Evolutionary conservation across 371 early-diverging fungal genomes (phyloP), one percentile per base, ranked within the genome.

Genomic region (Circinella umbellata): DNA sequence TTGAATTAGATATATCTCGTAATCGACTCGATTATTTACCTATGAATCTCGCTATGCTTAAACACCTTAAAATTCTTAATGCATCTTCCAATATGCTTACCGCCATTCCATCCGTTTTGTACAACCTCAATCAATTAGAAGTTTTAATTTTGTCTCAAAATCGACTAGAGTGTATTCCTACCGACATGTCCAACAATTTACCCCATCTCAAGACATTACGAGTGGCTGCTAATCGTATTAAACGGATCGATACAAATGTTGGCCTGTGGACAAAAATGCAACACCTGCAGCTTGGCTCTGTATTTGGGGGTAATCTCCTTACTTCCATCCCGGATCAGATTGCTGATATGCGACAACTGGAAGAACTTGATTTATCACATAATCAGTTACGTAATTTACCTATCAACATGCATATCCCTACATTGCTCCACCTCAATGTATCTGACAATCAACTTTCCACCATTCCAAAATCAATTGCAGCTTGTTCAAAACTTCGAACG

Each of bases 1-100:
- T 85, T 0, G 88, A 88, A 64, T 73, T 91, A 15, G 89, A 90
- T 65, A 78, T 91, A 11, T 87, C 89, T 8, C 79, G 86, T 34
- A 90, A 90, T 63, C 73, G 77, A 8, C 72, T 90, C 4, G 67
- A 75, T 4, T 38, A 70, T 8, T 61, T 90, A 0, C 89, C 90
- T 0, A n/a, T 49, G 15, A 76, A 84, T 55, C 68, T 89, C 14
- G 53, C 76, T 4, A 68, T 85, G 48, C 72, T 86, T 10, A 80
- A 76, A 0, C 78, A 74, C 14, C 80, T 91, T 18, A 75, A 69
- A 53, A 79, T 78, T 48, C 72, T 90, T 11, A 88, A 90, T 62
- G 73, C 84, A 27, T 83, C 90, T 2, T 78, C 81, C 37, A 91
- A 91, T 63, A 82, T 79, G 54, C 75, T 90, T 37, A 72, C 78